These are phyloP conservation scores for Hymenochaete sp. DNA, from an alignment of 1,284 basidiomycete species.

Conservation along the genomic window DNA sequence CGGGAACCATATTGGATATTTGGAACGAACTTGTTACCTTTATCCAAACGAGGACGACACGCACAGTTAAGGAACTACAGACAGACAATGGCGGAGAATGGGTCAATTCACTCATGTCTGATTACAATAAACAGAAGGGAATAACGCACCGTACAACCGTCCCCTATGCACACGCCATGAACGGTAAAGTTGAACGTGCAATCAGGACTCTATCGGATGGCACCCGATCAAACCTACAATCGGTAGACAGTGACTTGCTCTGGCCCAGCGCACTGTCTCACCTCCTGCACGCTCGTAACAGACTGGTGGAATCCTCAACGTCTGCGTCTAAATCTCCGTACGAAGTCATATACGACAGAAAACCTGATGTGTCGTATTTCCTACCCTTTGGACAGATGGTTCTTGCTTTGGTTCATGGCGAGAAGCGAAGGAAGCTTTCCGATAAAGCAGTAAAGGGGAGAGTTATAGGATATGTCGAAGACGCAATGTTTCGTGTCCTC, in stretches of 20 bases:
- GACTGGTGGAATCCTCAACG: not conserved
- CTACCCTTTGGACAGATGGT: too few species aligned
- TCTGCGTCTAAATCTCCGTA: not conserved
- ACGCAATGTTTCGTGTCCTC: slow-evolving; percentile 4
- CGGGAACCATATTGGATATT: not conserved
- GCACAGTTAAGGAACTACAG: not conserved
- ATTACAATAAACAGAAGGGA: not conserved
- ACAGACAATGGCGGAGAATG: not conserved
- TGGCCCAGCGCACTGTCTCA: slow-evolving; percentile 20
- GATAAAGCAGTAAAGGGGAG: not conserved
- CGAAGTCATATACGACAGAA: too few species aligned
- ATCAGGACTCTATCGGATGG: slow-evolving; percentile 7
- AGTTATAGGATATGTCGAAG: slow-evolving; percentile 1
- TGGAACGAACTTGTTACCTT: not conserved
- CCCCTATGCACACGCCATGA: not conserved
- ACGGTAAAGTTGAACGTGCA: not conserved
- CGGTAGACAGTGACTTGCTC: slow-evolving; percentile 15
- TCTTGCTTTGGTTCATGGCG: not conserved
- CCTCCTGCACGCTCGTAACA: not conserved
- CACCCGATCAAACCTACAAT: slow-evolving; percentile 13
- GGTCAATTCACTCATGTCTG: not conserved
- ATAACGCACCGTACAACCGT: not conserved
- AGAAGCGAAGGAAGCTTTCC: slow-evolving; percentile 1
- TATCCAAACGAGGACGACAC: not conserved
- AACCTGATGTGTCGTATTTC: too few species aligned